These are phyloP conservation scores for Bromus sterilis DNA, from an alignment of 176 grass and related monocot genomes.

Conservation along the genomic window DNA sequence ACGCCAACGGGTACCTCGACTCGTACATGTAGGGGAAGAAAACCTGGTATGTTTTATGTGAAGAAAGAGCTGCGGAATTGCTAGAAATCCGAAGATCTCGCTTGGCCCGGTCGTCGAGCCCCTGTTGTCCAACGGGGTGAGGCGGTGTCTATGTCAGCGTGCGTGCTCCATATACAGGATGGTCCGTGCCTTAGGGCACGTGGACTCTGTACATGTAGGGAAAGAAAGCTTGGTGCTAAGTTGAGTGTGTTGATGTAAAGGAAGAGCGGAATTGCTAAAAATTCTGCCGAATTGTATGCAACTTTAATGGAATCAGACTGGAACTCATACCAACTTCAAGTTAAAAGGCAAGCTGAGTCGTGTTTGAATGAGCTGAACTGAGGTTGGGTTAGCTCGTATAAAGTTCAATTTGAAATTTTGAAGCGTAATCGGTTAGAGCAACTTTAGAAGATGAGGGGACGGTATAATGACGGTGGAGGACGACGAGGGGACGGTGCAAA, in stretches of 20 bases:
- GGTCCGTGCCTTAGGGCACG: constrained; percentile 24
- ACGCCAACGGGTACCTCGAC: constrained; percentile 39
- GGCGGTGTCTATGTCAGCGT: constrained; percentile 55
- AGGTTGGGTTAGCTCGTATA: neutral
- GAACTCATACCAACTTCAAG: neutral
- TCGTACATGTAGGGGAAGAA: constrained; percentile 25
- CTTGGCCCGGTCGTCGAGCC: constrained; percentile 47
- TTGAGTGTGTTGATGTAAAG: neutral
- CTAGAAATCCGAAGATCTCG: constrained; percentile 17
- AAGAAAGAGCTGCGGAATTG: neutral
- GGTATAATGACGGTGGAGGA: too few species aligned
- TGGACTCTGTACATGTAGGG: constrained; percentile 44
- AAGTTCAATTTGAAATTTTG: too few species aligned
- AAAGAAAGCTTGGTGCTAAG: neutral
- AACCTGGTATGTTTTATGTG: neutral
- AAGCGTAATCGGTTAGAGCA: too few species aligned
- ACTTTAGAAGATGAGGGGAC: too few species aligned
- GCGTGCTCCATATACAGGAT: constrained; percentile 63
- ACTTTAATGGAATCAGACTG: neutral
- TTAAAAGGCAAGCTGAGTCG: neutral
- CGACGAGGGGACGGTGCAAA: too few species aligned
- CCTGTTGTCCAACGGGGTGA: constrained; percentile 39
- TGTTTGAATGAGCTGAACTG: neutral
- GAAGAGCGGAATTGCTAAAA: neutral
- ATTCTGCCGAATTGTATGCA: neutral